phyloP scores from a whole-genome alignment of 2,329 filamentous ascomycete genomes.

The Cephalotrichum gorgonifer region DNA sequence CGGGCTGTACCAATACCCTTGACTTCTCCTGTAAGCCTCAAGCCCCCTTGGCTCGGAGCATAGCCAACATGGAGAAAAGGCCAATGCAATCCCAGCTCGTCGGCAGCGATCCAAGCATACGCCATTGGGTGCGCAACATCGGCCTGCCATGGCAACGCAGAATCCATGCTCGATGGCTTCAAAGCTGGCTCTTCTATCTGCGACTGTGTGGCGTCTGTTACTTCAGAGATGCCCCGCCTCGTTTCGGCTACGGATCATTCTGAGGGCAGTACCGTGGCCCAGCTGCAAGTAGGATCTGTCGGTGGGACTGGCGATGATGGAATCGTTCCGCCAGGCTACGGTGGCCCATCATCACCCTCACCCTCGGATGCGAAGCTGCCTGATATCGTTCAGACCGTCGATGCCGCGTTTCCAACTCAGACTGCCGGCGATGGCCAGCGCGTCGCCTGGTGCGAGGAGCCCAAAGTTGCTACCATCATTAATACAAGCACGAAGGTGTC shows the following conservation, averaged over 20 bases:
- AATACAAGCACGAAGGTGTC: background rate
- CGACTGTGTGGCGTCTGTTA: background rate
- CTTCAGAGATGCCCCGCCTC: background rate
- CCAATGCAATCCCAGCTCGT: background rate
- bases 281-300: background rate
- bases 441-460: background rate
- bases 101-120: background rate
- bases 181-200: background rate
- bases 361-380: background rate
- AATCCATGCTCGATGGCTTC: background rate
- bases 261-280: background rate
- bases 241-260: background rate
- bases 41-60: background rate
- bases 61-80: background rate
- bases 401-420: background rate
- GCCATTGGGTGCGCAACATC: background rate
- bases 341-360: background rate
- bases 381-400: background rate
- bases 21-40: conserved; percentile 1
- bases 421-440: background rate
- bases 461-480: background rate
- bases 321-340: background rate
- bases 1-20: background rate
- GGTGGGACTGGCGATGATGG: background rate
- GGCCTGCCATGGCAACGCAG: background rate